phyloP scores from a whole-genome alignment of 192 early-diverging fungal species.

The Coemansia sp. region DNA sequence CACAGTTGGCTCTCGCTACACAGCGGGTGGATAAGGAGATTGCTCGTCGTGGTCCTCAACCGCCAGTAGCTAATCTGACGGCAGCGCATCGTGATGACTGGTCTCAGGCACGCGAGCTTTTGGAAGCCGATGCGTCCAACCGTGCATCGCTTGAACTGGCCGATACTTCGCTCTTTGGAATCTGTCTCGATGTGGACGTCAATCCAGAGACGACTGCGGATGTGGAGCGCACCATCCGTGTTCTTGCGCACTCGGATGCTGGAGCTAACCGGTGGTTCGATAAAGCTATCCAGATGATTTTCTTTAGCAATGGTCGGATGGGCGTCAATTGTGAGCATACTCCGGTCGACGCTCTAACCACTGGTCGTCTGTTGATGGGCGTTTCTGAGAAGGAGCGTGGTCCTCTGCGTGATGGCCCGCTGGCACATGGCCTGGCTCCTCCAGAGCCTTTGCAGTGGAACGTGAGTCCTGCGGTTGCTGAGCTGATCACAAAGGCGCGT shows the following conservation, averaged over 20 bases:
- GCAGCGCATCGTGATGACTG: slow-evolving; percentile 76
- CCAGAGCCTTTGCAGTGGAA: slow-evolving; percentile 73
- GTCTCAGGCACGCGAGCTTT: slow-evolving; percentile 56
- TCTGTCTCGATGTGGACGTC: slow-evolving; percentile 75
- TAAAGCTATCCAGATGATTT: slow-evolving; percentile 87
- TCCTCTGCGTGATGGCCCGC: slow-evolving; percentile 7
- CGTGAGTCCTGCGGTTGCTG: slow-evolving; percentile 53
- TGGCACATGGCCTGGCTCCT: slow-evolving; percentile 32
- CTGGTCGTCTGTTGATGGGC: slow-evolving; percentile 75
- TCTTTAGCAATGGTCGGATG: slow-evolving; percentile 76
- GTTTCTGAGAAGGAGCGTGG: slow-evolving; percentile 51
- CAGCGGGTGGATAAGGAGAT: slow-evolving; percentile 19
- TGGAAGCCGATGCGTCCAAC: slow-evolving; percentile 53
- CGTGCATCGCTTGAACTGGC: slow-evolving; percentile 58
- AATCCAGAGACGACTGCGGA: slow-evolving; percentile 60
- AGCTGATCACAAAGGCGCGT: slow-evolving; percentile 60
- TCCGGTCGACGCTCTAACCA: slow-evolving; percentile 88
- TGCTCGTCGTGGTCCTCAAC: background rate
- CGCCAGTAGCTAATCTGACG: slow-evolving; percentile 9
- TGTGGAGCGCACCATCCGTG: slow-evolving; percentile 62
- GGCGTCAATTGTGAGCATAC: slow-evolving; percentile 97
- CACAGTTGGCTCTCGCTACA: slow-evolving; percentile 22
- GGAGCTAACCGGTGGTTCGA: slow-evolving; percentile 95
- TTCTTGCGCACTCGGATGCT: slow-evolving; percentile 74
- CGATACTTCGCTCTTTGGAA: slow-evolving; percentile 77